Conservation (phyloP, 306 rosid species). For the Dalbergia cochinchinensis region DNA sequence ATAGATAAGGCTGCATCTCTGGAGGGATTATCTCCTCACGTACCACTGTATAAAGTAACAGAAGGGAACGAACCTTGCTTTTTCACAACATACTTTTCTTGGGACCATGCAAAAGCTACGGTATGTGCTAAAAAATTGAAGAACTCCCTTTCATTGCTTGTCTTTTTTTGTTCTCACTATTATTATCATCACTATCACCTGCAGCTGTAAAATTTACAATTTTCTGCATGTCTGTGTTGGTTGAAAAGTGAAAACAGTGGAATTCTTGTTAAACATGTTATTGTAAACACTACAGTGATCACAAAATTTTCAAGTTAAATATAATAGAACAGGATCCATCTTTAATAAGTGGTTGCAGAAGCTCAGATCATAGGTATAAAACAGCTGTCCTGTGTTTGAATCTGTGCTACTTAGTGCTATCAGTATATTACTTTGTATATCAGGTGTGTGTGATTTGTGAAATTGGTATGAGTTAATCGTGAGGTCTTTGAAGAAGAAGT, state of each 20-base stretch:
- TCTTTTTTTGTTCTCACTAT: conserved; percentile 2
- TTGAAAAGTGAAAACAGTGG: neutral
- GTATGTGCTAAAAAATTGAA: conserved; percentile 61
- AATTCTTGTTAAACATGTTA: conserved; percentile 9
- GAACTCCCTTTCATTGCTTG: conserved; percentile 39
- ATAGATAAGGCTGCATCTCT: conserved; percentile 84
- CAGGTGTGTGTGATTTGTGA: conserved; percentile 1
- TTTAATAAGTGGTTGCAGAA: neutral
- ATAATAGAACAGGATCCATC: conserved; percentile 9
- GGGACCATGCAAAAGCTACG: conserved; percentile 85
- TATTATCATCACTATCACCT: neutral
- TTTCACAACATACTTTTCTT: conserved; percentile 91
- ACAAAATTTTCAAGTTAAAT: conserved; percentile 11
- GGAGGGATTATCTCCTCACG: conserved; percentile 82
- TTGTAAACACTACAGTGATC: conserved; percentile 11
- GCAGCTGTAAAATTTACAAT: neutral
- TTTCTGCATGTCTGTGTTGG: conserved; percentile 18
- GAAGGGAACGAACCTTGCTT: conserved; percentile 99
- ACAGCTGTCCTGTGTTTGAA: conserved; percentile 10
- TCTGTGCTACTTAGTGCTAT: neutral
- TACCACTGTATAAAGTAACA: conserved; percentile 88
- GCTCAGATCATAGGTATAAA: conserved; percentile 12
- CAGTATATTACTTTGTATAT: conserved; percentile 17
- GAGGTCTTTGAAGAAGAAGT: conserved; percentile 24
- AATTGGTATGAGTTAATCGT: conserved; percentile 16